These are phyloP conservation scores for Neofusicoccum parvum DNA, from an alignment of 2,329 filamentous ascomycete genomes.

Conservation along the genomic window DNA sequence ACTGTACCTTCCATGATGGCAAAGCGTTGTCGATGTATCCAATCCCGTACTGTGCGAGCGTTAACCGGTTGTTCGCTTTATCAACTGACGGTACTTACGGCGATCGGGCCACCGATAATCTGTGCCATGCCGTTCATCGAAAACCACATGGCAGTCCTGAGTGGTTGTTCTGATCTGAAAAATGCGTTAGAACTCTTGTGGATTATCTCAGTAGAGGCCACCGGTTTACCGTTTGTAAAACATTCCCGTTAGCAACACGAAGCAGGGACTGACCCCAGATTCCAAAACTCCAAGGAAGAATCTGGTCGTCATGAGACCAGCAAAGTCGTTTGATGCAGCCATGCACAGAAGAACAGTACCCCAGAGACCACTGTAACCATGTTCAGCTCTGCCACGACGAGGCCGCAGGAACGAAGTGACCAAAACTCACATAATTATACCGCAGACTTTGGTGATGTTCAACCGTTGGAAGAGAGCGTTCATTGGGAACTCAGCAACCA, in stretches of 20 bases:
- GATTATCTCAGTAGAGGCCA: slow-evolving; percentile 22
- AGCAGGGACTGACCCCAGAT: slow-evolving; percentile 51
- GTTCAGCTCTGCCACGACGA: not conserved
- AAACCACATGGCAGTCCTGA: slow-evolving; percentile 18
- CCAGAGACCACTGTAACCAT: slow-evolving; percentile 1
- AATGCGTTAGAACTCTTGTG: slow-evolving; percentile 26
- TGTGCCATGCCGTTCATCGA: slow-evolving; percentile 15
- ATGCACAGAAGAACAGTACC: slow-evolving; percentile 16
- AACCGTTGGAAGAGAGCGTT: slow-evolving; percentile 21
- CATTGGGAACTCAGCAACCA: slow-evolving; percentile 19
- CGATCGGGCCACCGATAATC: slow-evolving; percentile 20
- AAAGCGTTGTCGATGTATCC: slow-evolving; percentile 65
- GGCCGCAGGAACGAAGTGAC: slow-evolving; percentile 25
- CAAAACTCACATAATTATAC: slow-evolving; percentile 54
- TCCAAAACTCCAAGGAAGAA: slow-evolving; percentile 71
- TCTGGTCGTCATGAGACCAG: slow-evolving; percentile 52
- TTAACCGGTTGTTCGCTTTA: not conserved
- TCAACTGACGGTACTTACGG: not conserved
- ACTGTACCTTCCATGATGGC: slow-evolving; percentile 54
- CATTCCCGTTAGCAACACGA: slow-evolving; percentile 14
- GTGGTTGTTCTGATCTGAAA: slow-evolving; percentile 19
- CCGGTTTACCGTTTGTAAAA: not conserved
- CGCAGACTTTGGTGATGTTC: slow-evolving; percentile 37
- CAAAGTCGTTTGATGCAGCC: slow-evolving; percentile 24
- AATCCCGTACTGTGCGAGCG: slow-evolving; percentile 60